These are phyloP conservation scores for Boletus speciosus DNA, from an alignment of 768 basidiomycete genomes.

Conservation along the genomic window DNA sequence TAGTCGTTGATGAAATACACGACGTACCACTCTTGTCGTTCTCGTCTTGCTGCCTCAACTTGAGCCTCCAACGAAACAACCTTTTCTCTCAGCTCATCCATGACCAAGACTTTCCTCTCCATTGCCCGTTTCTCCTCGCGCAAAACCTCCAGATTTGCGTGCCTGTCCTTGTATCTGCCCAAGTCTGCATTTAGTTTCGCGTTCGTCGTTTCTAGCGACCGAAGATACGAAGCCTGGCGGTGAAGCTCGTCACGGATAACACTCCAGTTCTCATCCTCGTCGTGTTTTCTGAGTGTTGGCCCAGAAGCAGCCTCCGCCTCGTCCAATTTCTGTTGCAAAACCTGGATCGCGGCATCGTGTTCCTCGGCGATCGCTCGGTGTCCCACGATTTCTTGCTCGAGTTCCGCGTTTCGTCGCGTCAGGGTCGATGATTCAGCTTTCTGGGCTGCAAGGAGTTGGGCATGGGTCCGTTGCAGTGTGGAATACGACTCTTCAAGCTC, in stretches of 20 bases:
- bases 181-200: conserved; percentile 54
- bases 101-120: conserved; percentile 46
- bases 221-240: conserved; percentile 60
- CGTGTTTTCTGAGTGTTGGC: conserved; percentile 21
- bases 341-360: conserved; percentile 38
- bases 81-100: conserved; percentile 55
- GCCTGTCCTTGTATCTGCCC: conserved; percentile 47
- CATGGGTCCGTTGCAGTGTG: conserved; percentile 42
- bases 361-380: conserved; percentile 40
- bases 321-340: conserved; percentile 48
- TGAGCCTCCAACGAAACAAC: conserved; percentile 61
- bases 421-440: conserved; percentile 50
- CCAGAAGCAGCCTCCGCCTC: conserved; percentile 38
- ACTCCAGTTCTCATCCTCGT: conserved; percentile 54
- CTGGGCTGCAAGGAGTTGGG: conserved; percentile 49
- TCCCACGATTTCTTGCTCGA: conserved; percentile 48
- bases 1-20: neutral
- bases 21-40: conserved; percentile 57
- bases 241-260: conserved; percentile 67
- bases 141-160: conserved; percentile 65
- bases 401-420: conserved; percentile 40
- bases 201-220: conserved; percentile 58
- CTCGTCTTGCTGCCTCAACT: conserved; percentile 54
- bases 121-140: conserved; percentile 70
- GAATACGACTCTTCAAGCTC: conserved; percentile 60